Base-by-base conservation (phyloP, 148 eudicot species). In the Rheum nobile region DNA sequence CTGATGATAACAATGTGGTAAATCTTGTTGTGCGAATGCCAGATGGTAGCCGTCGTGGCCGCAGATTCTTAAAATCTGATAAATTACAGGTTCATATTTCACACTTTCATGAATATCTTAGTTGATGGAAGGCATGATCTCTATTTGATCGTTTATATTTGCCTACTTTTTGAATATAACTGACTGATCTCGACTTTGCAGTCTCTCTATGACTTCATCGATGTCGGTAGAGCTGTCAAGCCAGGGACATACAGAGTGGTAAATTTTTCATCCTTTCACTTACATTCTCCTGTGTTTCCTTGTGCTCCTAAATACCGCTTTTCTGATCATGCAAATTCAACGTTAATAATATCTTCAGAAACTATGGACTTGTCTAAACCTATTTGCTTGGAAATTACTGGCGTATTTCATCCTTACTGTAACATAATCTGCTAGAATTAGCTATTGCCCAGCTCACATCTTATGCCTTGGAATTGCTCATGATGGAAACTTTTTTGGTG, bases 1-100 rank as follows among this genome's bases (percentile, higher is more conserved):
- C 82, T 71, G 90, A 88, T 77, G 87, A 89, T 81, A 97, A 85
- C 57, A 90, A 90, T 82, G 91, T 87, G 31, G 87, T 96, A 6
- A 96, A 81, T 47, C 96, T 96, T 75, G 88, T 92, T 70, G 94
- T 96, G 77, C 83, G 88, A 80, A 86, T 96, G 99, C 96, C 97
- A 59, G 92, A 96, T 82, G 97, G 99, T 52, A 89, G 83, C 75
- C 86, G 99, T 55, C 92, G 77, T 78, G 96, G 96, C 42, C 92
- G 96, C 35, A 82, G 94, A 63, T 96, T 92, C 81, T 77, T 81
- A 0, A 96, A 79, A 80, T 80, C 94, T 74, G 89, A 96, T 76
- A 90, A 88, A 75, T 83, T 96, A 72, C 91, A 92, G 96, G 99
- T 96, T 42, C 32, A 31, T 14, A 31, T 32, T 65, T 7, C 17